Evolutionary conservation across 106 monocot genomes (phyloP).

Genomic region (Platanthera guangdongensis): DNA sequence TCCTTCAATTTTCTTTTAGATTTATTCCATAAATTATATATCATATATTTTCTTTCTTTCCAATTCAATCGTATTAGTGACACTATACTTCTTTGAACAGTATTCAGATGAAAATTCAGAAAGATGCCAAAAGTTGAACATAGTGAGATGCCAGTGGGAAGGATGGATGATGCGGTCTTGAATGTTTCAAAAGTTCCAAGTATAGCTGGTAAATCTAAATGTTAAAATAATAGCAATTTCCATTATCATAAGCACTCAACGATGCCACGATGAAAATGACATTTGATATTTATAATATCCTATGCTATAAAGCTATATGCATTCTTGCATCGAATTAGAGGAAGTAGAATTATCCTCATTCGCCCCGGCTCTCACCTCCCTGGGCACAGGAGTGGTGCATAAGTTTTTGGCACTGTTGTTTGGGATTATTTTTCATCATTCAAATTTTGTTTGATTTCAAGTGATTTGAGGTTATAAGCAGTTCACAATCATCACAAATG

Average conservation of each 20-base stretch:
- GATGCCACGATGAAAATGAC: too few species aligned
- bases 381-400: too few species aligned
- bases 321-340: too few species aligned
- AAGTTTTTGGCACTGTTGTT: too few species aligned
- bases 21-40: not conserved
- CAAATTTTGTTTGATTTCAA: not conserved
- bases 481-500: not conserved
- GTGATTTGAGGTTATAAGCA: not conserved
- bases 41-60: not conserved
- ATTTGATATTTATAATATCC: too few species aligned
- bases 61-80: not conserved
- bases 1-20: not conserved
- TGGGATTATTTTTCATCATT: not conserved
- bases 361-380: too few species aligned
- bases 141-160: constrained; percentile 11
- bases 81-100: not conserved
- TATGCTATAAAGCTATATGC: too few species aligned
- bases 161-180: not conserved
- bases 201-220: constrained; percentile 11
- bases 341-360: too few species aligned
- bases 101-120: not conserved
- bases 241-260: too few species aligned
- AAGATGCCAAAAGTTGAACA: constrained; percentile 13
- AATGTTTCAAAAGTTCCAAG: not conserved
- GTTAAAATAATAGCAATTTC: not conserved